Conservation (phyloP, 768 basidiomycete genomes). For the Xerocomus potaroensis region DNA sequence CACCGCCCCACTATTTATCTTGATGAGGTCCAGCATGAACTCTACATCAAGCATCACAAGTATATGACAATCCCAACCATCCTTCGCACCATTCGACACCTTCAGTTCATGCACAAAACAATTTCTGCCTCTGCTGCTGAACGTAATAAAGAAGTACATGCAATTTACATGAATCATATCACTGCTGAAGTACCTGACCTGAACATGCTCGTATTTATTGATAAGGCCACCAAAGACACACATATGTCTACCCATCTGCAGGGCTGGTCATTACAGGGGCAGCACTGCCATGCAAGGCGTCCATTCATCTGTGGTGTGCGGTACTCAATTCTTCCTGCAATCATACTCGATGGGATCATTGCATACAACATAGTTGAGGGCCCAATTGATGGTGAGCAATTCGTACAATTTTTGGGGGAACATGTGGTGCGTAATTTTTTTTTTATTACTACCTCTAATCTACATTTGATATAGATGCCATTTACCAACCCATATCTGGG, state of each 20-base stretch:
- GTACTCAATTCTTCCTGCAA: not conserved
- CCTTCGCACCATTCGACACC: too few relatives aligned
- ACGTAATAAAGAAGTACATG: too few relatives aligned
- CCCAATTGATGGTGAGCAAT: not conserved
- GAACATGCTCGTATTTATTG: slow-evolving; percentile 22
- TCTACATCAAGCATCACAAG: too few relatives aligned
- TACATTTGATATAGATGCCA: not conserved
- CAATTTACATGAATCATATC: too few relatives aligned
- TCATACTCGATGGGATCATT: not conserved
- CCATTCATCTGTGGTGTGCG: not conserved
- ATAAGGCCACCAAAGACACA: slow-evolving; percentile 18
- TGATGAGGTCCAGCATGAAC: too few relatives aligned
- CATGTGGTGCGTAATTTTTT: not conserved
- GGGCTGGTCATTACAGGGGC: not conserved
- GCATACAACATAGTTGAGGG: not conserved
- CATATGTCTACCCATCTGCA: not conserved
- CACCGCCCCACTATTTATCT: too few relatives aligned
- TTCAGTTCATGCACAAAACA: too few relatives aligned
- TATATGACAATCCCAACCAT: too few relatives aligned
- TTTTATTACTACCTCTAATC: not conserved
- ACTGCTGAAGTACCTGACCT: too few relatives aligned
- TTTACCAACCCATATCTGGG: not conserved
- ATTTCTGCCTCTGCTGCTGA: too few relatives aligned
- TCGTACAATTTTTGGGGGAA: not conserved
- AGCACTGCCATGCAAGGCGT: not conserved